Evolutionary conservation across 176 grass and related monocot genomes (phyloP).

Genomic region (Aegilops longissima): DNA sequence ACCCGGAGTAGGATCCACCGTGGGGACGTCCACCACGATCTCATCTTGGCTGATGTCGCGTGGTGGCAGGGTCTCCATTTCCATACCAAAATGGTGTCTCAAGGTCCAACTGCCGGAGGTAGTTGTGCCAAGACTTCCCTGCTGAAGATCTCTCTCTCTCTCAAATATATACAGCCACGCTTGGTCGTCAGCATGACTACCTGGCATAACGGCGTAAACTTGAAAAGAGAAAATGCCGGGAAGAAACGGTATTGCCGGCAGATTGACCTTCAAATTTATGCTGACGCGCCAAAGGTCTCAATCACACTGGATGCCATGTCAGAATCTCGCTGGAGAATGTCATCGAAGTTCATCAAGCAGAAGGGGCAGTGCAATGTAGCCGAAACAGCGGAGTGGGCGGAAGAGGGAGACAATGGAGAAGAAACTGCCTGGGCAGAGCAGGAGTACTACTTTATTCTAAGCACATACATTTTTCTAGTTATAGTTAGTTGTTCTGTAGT

Average conservation of each 20-base stretch:
- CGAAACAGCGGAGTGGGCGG: too few species aligned
- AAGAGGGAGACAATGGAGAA: too few species aligned
- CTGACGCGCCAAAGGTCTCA: too few species aligned
- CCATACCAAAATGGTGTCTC: neutral
- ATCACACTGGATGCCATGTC: too few species aligned
- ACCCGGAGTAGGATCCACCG: too few species aligned
- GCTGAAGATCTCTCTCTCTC: neutral
- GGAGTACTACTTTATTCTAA: too few species aligned
- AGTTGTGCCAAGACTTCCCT: neutral
- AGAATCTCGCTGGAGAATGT: too few species aligned
- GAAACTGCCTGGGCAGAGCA: too few species aligned
- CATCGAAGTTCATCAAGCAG: too few species aligned
- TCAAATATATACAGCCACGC: neutral
- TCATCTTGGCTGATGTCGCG: neutral
- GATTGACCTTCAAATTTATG: neutral
- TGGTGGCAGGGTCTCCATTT: neutral
- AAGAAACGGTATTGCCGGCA: neutral
- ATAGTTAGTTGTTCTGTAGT: too few species aligned
- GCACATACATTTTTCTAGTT: too few species aligned
- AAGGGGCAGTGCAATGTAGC: too few species aligned
- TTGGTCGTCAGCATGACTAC: neutral
- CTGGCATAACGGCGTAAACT: neutral
- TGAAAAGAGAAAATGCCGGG: neutral
- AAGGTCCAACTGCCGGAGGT: neutral
- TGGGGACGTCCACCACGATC: neutral